Conservation (phyloP, 192 early-diverging fungal species). For the Backusella luteola region DNA sequence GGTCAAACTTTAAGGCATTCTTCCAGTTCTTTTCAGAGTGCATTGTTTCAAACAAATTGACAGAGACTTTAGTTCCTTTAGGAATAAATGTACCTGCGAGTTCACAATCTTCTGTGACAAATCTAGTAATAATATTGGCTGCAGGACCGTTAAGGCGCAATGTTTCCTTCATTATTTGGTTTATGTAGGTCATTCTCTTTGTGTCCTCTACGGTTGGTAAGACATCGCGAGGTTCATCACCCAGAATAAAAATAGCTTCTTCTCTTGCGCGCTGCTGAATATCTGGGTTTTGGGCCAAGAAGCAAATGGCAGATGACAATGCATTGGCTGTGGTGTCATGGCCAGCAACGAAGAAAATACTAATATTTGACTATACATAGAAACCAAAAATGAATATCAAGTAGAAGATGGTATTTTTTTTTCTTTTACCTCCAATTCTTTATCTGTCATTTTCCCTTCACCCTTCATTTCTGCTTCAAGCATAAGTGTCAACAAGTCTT, state of each 20-base stretch:
- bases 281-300: constrained; percentile 46
- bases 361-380: constrained; percentile 10
- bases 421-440: not conserved
- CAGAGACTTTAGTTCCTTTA: constrained; percentile 16
- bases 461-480: constrained; percentile 12
- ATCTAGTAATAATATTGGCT: not conserved
- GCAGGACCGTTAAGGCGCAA: constrained; percentile 14
- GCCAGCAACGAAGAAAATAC: constrained; percentile 56
- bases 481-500: constrained; percentile 28
- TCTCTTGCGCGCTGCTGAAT: constrained; percentile 55
- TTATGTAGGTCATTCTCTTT: constrained; percentile 49
- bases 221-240: constrained; percentile 47
- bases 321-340: constrained; percentile 59
- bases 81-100: constrained; percentile 21
- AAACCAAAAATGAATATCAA: not conserved
- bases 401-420: too few relatives aligned
- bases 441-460: not conserved
- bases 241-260: constrained; percentile 51
- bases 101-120: constrained; percentile 26
- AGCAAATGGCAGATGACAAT: constrained; percentile 45
- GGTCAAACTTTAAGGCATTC: constrained; percentile 43
- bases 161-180: constrained; percentile 47
- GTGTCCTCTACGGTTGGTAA: constrained; percentile 51
- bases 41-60: constrained; percentile 9
- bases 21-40: constrained; percentile 33